Percentiles rank a stretch among this genome's conserved stretches.
These are phyloP conservation scores for Rhodotorula diobovata DNA, from an alignment of 768 basidiomycete species.

Conservation along the genomic window DNA sequence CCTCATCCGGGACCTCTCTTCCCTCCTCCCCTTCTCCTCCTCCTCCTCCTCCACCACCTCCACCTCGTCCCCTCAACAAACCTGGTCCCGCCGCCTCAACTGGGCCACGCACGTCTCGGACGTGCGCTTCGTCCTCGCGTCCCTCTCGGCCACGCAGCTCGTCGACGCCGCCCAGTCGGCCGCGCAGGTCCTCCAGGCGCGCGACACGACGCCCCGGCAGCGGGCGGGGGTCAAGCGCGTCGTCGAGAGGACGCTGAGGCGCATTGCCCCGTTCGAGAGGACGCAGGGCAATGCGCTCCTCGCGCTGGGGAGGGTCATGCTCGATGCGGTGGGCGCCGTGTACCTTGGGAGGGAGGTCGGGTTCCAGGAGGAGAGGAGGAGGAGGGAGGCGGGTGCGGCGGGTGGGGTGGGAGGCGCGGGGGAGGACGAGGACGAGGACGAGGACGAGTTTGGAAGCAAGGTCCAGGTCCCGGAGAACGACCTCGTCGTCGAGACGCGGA, in stretches of 20 bases:
- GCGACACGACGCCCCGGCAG: neutral
- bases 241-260: conserved; percentile 24
- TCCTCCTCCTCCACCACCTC: neutral
- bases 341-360: conserved; percentile 23
- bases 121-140: conserved; percentile 34
- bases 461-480: conserved; percentile 36
- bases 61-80: neutral
- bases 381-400: neutral
- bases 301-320: conserved; percentile 29
- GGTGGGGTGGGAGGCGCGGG: too few relatives aligned
- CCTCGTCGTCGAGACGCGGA: conserved; percentile 35
- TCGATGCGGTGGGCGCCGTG: conserved; percentile 28
- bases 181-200: conserved; percentile 14
- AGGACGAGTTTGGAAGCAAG: conserved; percentile 1
- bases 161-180: conserved; percentile 24
- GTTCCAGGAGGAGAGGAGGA: conserved; percentile 18
- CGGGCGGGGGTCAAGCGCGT: conserved; percentile 24
- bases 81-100: conserved; percentile 29
- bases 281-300: conserved; percentile 34
- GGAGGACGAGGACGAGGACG: conserved; percentile 4
- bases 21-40: conserved; percentile 29
- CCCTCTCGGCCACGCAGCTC: conserved; percentile 27
- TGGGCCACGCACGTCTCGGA: conserved; percentile 39
- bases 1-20: conserved; percentile 25
- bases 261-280: conserved; percentile 31